Percentiles rank a stretch among this genome's conserved stretches.
Evolutionary conservation across 106 monocot species (phyloP).

Genomic region (Acorus calamus): DNA sequence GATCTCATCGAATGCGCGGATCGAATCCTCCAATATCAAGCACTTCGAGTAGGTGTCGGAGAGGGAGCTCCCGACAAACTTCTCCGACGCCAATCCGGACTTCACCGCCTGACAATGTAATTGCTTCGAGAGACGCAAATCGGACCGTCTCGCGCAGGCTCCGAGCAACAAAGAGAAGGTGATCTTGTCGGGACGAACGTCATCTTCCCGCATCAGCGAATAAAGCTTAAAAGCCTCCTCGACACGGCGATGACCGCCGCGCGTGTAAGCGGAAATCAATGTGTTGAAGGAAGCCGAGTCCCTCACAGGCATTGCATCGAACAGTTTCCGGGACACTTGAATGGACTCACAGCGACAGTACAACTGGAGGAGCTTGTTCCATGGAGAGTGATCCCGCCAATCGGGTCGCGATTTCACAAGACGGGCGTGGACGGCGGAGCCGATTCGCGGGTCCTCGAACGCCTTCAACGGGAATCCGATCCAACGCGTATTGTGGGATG

Average conservation of each 20-base stretch:
- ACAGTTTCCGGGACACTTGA: slow-evolving; percentile 12
- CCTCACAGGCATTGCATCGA: slow-evolving; percentile 45
- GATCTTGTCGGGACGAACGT: slow-evolving; percentile 33
- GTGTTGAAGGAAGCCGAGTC: slow-evolving; percentile 55
- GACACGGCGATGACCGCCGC: not conserved
- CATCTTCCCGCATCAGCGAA: slow-evolving; percentile 28
- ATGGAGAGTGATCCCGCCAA: slow-evolving; percentile 26
- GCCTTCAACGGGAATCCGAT: too few species aligned
- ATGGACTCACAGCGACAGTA: slow-evolving; percentile 19
- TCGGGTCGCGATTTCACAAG: slow-evolving; percentile 21
- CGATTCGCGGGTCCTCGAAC: slow-evolving; percentile 1
- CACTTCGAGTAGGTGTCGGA: slow-evolving; percentile 33
- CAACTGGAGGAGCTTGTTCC: slow-evolving; percentile 58
- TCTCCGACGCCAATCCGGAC: slow-evolving; percentile 22
- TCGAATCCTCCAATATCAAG: slow-evolving; percentile 28
- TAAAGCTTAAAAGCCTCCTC: slow-evolving; percentile 16
- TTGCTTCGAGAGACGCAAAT: slow-evolving; percentile 17
- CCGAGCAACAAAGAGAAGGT: slow-evolving; percentile 38
- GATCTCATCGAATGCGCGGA: slow-evolving; percentile 52
- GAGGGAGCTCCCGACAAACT: slow-evolving; percentile 50
- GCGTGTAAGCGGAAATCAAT: slow-evolving; percentile 27
- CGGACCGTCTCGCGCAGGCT: not conserved
- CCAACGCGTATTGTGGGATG: too few species aligned
- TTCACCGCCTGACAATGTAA: slow-evolving; percentile 44
- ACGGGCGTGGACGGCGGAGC: slow-evolving; percentile 23